phyloP scores from a whole-genome alignment of 2,329 filamentous ascomycete genomes.

The Hymenoscyphus albidus region DNA sequence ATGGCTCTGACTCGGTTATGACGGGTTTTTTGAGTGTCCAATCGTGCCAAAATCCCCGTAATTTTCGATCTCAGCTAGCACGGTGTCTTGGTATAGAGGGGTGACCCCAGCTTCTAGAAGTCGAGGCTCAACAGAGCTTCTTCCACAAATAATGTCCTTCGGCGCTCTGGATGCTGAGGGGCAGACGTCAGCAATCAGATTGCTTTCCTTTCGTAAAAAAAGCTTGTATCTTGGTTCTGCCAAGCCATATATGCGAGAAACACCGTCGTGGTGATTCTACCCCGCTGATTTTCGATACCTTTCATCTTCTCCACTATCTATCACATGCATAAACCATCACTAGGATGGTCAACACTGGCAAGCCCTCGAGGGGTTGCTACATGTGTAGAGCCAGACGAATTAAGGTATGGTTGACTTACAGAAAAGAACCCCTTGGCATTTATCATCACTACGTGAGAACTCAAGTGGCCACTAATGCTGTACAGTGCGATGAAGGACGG shows the following conservation, averaged over 20 bases:
- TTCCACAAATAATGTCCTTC: neutral
- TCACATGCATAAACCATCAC: neutral
- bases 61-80: neutral
- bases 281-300: neutral
- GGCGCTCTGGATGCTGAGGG: neutral
- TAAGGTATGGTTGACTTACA: constrained; percentile 47
- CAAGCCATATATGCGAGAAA: neutral
- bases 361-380: constrained; percentile 58
- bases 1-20: constrained; percentile 4
- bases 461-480: neutral
- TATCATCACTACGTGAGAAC: neutral
- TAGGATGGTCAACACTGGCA: constrained; percentile 13
- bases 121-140: neutral
- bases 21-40: neutral
- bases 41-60: neutral
- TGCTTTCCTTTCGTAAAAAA: neutral
- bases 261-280: neutral
- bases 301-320: neutral
- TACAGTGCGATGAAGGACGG: constrained; percentile 62
- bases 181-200: neutral
- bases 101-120: neutral
- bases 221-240: neutral
- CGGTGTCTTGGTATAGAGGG: neutral
- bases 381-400: constrained; percentile 69
- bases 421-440: neutral